Conservation (phyloP, 768 basidiomycete genomes). For the Suillus hirtellus region DNA sequence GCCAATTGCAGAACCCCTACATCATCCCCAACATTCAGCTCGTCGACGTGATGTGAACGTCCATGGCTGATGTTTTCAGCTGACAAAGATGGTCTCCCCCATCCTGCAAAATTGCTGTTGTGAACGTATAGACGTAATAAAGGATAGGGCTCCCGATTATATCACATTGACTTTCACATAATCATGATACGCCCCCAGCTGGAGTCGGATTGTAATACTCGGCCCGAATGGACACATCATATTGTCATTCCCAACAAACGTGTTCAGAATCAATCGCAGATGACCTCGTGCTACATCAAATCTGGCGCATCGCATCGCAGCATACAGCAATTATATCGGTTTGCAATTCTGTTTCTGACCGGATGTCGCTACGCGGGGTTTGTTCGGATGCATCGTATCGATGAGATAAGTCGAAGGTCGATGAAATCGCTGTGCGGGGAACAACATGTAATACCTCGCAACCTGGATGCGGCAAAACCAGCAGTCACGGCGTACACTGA, state of each 20-base stretch:
- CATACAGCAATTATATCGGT: neutral
- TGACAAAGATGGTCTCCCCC: neutral
- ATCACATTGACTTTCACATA: neutral
- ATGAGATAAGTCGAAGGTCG: neutral
- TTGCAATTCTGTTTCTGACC: neutral
- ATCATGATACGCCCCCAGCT: neutral
- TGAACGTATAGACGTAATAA: neutral
- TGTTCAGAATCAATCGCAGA: neutral
- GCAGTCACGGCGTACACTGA: neutral
- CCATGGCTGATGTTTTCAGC: neutral
- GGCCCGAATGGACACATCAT: neutral
- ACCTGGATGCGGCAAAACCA: neutral
- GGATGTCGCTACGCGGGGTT: neutral
- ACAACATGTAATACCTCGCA: neutral
- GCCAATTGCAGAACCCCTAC: neutral
- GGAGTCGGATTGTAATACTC: neutral
- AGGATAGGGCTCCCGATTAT: neutral
- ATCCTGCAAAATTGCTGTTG: neutral
- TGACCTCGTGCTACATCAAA: neutral
- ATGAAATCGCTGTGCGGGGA: neutral
- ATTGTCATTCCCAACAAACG: neutral
- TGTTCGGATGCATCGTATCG: neutral
- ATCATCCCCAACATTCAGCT: conserved; percentile 7
- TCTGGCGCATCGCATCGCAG: neutral
- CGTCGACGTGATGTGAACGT: neutral